Base-by-base conservation (phyloP, 2,329 filamentous ascomycete genomes). In the Zelopaecilomyces penicillatus region DNA sequence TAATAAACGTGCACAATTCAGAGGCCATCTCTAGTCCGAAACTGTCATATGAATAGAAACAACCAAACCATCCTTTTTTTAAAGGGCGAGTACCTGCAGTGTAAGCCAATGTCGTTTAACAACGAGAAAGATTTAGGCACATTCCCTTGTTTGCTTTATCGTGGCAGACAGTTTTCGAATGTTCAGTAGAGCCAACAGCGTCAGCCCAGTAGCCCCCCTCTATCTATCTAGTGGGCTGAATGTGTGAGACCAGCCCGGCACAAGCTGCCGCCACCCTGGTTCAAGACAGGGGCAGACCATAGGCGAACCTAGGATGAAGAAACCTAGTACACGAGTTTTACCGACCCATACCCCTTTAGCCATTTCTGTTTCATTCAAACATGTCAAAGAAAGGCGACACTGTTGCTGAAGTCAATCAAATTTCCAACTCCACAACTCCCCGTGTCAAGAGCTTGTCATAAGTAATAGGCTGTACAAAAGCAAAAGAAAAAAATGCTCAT, bases 241-340 rank as follows among this genome's bases (percentile, higher is more conserved):
- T 48, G 49, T 47, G 47, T 41, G 50, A 52, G 45, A 48, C 51
- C 51, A 45, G 49, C 50, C 50, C 47, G 36, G 42, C 42, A 53
- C 51, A 50, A 43, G 42, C 37, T 50, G 45, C 41, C 43, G 39
- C 42, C 36, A 42, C 19, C 19, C 19, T 19, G 19, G 45, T 28
- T 42, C 38, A 37, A 41, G 32, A 41, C 37, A 40, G 45, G 44
- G 36, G 39, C 39, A 40, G 19, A 19, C 19, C 19, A 19, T 2
- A 19, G 19, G 19, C 19, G 19, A 19, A 19, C 19, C 19, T 19
- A 19, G 19, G 19, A 19, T 19, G 19, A 19, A 19, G 19, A 19
- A 19, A 19, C 19, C 19, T 19, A 19, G 19, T 19, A 19, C 19
- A 19, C 19, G 19, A 19, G 19, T 19, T 19, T 19, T 19, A 19